Percentiles rank a stretch among this genome's conserved stretches.
phyloP scores from a whole-genome alignment of 305 asterid species.

The Nicotiana rustica region DNA sequence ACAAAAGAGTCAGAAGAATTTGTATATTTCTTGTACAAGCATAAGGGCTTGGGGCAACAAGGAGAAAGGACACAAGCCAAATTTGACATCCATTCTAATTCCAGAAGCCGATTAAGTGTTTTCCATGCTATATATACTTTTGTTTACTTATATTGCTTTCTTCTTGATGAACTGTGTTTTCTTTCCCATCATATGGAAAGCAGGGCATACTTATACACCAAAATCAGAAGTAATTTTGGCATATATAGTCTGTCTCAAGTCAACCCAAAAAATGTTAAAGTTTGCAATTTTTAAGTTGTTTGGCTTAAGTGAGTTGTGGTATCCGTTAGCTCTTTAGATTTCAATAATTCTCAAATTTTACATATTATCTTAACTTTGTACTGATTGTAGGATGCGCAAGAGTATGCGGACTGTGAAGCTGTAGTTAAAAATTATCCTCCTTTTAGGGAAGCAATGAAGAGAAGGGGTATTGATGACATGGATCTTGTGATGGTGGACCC shows the following conservation, averaged over 20 bases:
- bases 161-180: constrained; percentile 21
- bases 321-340: constrained; percentile 14
- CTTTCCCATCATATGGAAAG: constrained; percentile 18
- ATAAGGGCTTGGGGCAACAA: neutral
- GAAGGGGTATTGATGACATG: constrained; percentile 98
- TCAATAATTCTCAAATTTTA: neutral
- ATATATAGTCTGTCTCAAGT: neutral
- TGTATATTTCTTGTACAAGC: neutral
- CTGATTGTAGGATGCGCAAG: constrained; percentile 80
- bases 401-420: constrained; percentile 99
- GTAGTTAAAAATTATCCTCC: constrained; percentile 90
- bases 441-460: constrained; percentile 94
- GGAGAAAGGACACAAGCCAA: constrained; percentile 13
- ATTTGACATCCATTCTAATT: neutral
- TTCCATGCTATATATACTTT: neutral
- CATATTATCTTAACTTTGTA: constrained; percentile 16
- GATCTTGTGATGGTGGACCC: constrained; percentile 99
- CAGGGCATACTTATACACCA: neutral
- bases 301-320: constrained; percentile 18
- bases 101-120: neutral
- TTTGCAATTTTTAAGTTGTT: constrained; percentile 10
- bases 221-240: constrained; percentile 1
- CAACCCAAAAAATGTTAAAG: constrained; percentile 3
- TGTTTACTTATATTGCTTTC: neutral
- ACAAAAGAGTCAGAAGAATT: neutral